Base-by-base conservation (phyloP, 106 monocot genomes). In the Posidonia australis region DNA sequence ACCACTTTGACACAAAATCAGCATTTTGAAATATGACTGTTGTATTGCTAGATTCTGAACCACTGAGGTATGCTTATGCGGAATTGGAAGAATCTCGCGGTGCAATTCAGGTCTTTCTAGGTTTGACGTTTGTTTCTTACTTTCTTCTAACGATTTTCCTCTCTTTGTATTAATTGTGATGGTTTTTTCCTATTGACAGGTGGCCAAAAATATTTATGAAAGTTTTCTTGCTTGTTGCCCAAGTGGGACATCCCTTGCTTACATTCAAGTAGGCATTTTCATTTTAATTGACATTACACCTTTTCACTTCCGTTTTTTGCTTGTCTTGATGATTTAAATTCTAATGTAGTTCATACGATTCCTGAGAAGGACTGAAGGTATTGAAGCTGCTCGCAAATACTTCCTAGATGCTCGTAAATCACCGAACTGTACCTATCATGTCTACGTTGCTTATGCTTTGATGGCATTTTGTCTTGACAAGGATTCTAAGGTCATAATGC, bases 391-490 rank as follows among this genome's bases (percentile, higher is more conserved):
- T 55, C 81, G 83, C 42, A 98, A 87, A 45, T 91, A 91, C 66
- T 98, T 98, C 64, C 63, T 91, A 44, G 98, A 98, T 79, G 87
- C 79, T 68, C 80, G 80, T 60, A 91, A 98, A 71, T 82, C 64
- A 46, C 79, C 80, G 63, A 85, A 58, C 44, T 91, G 90, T 69
- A 98, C 87, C 28, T 91, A 98, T 77, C 91, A 98, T 78, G 78
- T 91, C 20, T 98, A 79, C 77, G 87, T 91, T 73, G 87, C 90
- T 32, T 98, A 80, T 83, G 98, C 98, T 64, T 85, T 76, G 77
- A 91, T 88, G 83, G 84, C 80, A 30, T 98, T 87, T 72, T 91
- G 91, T 67, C 69, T 98, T 26, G 87, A 98, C 79, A 98, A 98
- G 76, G 87, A 98, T 73, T 62, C 84, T 25, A 90, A 98, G 98